phyloP scores from a whole-genome alignment of 371 early-diverging fungal genomes.

The Dentiscutata heterogama region DNA sequence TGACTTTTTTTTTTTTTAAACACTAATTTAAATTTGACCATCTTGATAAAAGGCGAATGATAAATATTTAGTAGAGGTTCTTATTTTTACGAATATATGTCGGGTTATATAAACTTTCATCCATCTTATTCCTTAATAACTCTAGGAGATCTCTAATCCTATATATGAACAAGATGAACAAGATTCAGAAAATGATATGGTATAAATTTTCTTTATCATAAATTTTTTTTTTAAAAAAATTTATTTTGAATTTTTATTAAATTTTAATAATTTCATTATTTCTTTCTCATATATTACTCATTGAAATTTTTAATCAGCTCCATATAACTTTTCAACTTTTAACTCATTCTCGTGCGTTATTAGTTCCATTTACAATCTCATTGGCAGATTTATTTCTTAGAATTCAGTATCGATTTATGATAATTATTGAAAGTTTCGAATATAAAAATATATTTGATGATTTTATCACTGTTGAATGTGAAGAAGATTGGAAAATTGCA shows the following conservation, averaged over 20 bases:
- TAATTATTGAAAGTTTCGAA: not conserved
- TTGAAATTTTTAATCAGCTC: not conserved
- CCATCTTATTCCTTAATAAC: too few relatives aligned
- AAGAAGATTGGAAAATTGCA: slow-evolving; percentile 18
- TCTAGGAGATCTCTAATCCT: too few relatives aligned
- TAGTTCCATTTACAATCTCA: not conserved
- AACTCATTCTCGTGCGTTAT: not conserved
- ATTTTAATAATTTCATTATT: not conserved
- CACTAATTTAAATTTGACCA: not conserved
- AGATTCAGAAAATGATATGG: not conserved
- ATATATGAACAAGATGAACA: not conserved
- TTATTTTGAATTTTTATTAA: not conserved
- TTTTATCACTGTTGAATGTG: not conserved
- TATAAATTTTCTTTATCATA: not conserved
- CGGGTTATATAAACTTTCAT: too few relatives aligned
- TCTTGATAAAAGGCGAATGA: not conserved
- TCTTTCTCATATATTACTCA: not conserved
- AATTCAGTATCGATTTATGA: not conserved
- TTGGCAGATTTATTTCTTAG: not conserved
- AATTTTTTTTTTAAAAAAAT: not conserved
- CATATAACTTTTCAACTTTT: not conserved
- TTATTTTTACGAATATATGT: too few relatives aligned
- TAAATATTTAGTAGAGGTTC: too few relatives aligned
- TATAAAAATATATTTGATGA: slow-evolving; percentile 3
- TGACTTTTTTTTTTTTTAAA: not conserved